Evolutionary conservation across 2,329 filamentous ascomycete genomes (phyloP), one percentile per base, ranked within the genome.

Genomic region (Arthrinium phaeospermum): DNA sequence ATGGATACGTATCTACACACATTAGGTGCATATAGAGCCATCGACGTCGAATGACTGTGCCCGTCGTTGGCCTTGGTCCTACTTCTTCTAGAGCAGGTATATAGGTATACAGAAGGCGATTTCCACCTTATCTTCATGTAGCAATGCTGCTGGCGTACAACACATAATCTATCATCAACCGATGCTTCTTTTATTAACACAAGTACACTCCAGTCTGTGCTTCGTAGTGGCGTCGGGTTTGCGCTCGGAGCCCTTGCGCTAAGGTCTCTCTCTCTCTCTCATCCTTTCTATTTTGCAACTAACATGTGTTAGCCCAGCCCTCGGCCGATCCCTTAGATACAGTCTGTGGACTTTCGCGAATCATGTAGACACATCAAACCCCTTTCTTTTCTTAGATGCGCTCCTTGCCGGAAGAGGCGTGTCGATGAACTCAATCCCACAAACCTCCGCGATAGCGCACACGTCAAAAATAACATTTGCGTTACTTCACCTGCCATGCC

Each of bases 361-460:
- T 61, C 53, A 61, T 37, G 53, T 37, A 37, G 53, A 30, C 34
- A 16, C 53, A 61, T 61, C 57, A n/a, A 4, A 22, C 34, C 22
- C 34, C 34, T 61, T 64, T 64, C 57, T 64, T 64, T 64, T 64
- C 57, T 64, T 64, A 41, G 57, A 64, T n/a, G 57, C 19, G 30
- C 34, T 41, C 57, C 57, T 64, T 41, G 22, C 57, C 57, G 57
- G 57, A 64, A 64, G 57, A 13, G 10, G 57, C 57, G 30, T 41
- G 57, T n/a, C 19, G 57, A 64, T 41, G 57, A 64, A 64, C 57
- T 64, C 53, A 64, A 64, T 64, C 34, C 34, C 57, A 64, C 57
- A 37, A 41, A 64, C 57, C 41, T 41, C 57, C 57, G 57, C 34
- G 16, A 19, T 64, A 64, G 57, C 57, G 57, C 57, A 41, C 22